Evolutionary conservation across 148 eudicot species (phyloP).

Genomic region (Cornus controversa): DNA sequence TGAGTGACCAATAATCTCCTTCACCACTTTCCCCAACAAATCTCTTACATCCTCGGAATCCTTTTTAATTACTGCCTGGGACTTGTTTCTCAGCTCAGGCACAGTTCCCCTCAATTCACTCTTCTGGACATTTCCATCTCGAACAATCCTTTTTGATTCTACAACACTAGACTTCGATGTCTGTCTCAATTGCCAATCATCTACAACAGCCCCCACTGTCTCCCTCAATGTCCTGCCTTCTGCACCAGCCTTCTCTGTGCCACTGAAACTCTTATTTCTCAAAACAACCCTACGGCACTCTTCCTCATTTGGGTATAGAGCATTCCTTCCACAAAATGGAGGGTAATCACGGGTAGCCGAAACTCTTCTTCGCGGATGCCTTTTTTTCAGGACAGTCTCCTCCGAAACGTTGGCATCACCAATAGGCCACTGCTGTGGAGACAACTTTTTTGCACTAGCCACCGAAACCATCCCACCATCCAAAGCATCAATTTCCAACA

Average conservation of each 20-base stretch:
- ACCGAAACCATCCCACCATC: conserved; percentile 13
- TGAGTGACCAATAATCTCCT: too few relatives aligned
- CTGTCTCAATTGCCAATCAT: too few relatives aligned
- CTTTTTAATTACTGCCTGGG: conserved; percentile 8
- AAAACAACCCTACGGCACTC: conserved; percentile 11
- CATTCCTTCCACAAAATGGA: conserved; percentile 60
- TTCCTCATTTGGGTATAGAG: conserved; percentile 24
- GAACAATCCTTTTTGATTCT: conserved; percentile 11
- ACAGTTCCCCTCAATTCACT: conserved; percentile 7
- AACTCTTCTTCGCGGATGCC: conserved; percentile 50
- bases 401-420: conserved; percentile 14
- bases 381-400: conserved; percentile 17
- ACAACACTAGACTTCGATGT: conserved; percentile 7
- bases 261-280: conserved; percentile 6
- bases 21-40: neutral
- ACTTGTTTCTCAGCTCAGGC: conserved; percentile 9
- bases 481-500: conserved; percentile 6
- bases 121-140: conserved; percentile 15
- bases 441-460: conserved; percentile 12
- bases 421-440: conserved; percentile 14
- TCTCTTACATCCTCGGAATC: conserved; percentile 9
- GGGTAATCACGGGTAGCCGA: conserved; percentile 71
- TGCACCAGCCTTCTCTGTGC: neutral
- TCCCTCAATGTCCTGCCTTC: neutral
- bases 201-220: neutral